Evolutionary conservation across 2,329 filamentous ascomycete genomes (phyloP).

Genomic region (Aureobasidium leucospermi): DNA sequence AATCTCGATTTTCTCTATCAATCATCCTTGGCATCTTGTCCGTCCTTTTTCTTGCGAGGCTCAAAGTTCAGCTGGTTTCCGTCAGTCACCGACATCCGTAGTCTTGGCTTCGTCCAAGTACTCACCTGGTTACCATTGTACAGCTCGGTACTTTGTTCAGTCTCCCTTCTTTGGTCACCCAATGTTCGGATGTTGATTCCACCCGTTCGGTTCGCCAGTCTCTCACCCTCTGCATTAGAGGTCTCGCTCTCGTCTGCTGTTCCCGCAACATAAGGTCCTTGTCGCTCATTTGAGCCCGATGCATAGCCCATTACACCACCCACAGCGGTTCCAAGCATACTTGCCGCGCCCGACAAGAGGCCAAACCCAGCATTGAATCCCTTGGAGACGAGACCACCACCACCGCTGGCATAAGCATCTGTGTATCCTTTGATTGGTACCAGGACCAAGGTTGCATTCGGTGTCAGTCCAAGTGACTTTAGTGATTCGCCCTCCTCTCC

Average conservation of each 20-base stretch:
- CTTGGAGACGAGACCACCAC: constrained; percentile 22
- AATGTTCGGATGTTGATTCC: constrained; percentile 38
- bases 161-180: constrained; percentile 36
- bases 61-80: constrained; percentile 57
- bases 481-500: constrained; percentile 66
- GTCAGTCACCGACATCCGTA: constrained; percentile 10
- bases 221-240: constrained; percentile 20
- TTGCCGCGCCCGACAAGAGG: constrained; percentile 28
- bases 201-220: constrained; percentile 17
- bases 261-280: constrained; percentile 22
- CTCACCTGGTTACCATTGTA: constrained; percentile 89
- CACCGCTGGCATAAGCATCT: constrained; percentile 47
- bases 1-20: constrained; percentile 2
- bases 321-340: constrained; percentile 27
- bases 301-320: constrained; percentile 20
- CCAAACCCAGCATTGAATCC: constrained; percentile 29
- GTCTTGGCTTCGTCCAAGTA: constrained; percentile 23
- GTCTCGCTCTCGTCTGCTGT: constrained; percentile 20
- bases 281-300: constrained; percentile 6
- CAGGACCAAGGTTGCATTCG: constrained; percentile 76
- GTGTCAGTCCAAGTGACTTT: constrained; percentile 62
- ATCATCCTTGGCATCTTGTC: constrained; percentile 36
- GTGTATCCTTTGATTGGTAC: constrained; percentile 59
- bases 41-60: constrained; percentile 51
- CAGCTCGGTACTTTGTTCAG: constrained; percentile 54